These are phyloP conservation scores for Daedaleopsis sinensis DNA, from an alignment of 768 basidiomycete species.

Conservation along the genomic window DNA sequence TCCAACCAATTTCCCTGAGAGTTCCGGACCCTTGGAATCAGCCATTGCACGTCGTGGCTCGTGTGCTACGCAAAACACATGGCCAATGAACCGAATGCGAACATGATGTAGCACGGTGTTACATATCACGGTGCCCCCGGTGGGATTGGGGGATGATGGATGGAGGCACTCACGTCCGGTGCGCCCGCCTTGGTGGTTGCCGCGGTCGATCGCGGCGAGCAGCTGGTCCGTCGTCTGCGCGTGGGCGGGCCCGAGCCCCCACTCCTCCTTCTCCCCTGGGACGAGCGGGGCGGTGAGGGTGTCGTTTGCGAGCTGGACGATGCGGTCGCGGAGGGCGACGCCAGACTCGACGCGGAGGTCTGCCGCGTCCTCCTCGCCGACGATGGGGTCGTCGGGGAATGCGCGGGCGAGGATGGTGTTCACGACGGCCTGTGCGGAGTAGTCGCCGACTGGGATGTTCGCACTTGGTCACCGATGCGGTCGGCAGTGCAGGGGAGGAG, in stretches of 20 bases:
- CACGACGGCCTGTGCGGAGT: conserved; percentile 91
- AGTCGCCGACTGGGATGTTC: conserved; percentile 76
- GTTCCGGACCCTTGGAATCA: no score
- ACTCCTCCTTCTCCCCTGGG: conserved; percentile 60
- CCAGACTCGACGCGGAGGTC: conserved; percentile 63
- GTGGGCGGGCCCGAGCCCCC: conserved; percentile 72
- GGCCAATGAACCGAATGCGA: no score
- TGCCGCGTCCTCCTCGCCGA: conserved; percentile 93
- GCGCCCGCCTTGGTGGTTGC: conserved; percentile 71
- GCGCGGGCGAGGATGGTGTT: conserved; percentile 73
- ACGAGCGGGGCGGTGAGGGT: conserved; percentile 59
- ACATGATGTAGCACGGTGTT: no score
- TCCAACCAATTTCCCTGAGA: no score
- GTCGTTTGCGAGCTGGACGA: conserved; percentile 83
- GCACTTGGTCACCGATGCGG: not conserved
- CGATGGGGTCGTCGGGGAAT: conserved; percentile 86
- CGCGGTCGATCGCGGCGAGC: conserved; percentile 87
- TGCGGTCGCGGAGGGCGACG: conserved; percentile 55
- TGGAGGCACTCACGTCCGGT: conserved; percentile 63
- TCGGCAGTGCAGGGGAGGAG: not conserved
- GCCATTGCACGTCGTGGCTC: no score
- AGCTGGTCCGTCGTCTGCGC: conserved; percentile 58
- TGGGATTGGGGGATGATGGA: no score
- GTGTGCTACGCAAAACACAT: no score
- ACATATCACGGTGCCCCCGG: no score